These are phyloP conservation scores for Lactifluus subvellereus DNA, from an alignment of 768 basidiomycete genomes.

Conservation along the genomic window DNA sequence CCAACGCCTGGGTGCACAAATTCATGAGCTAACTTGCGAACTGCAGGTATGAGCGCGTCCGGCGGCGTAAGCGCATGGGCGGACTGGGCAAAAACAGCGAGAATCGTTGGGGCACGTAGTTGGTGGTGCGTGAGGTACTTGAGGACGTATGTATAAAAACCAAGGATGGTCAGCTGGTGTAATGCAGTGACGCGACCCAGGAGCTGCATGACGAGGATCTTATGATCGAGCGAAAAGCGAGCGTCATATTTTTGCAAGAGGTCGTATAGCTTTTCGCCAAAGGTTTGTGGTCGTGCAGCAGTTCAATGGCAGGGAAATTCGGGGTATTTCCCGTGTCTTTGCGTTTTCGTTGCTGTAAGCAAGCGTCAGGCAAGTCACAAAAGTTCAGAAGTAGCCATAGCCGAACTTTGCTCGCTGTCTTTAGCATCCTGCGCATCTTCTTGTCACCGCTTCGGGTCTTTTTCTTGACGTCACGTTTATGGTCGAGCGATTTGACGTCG, in stretches of 20 bases:
- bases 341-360: slow-evolving; percentile 34
- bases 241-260: slow-evolving; percentile 81
- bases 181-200: slow-evolving; percentile 91
- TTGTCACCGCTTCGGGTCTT: slow-evolving; percentile 84
- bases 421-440: slow-evolving; percentile 68
- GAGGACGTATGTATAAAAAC: slow-evolving; percentile 94
- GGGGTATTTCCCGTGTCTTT: slow-evolving; percentile 33
- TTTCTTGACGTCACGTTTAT: slow-evolving; percentile 89
- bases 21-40: slow-evolving; percentile 89
- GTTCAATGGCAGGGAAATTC: slow-evolving; percentile 90
- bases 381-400: background rate
- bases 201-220: slow-evolving; percentile 95
- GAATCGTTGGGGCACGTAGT: slow-evolving; percentile 85
- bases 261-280: slow-evolving; percentile 90
- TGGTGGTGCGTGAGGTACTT: slow-evolving; percentile 93
- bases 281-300: slow-evolving; percentile 92
- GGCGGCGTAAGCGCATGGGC: slow-evolving; percentile 95
- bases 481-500: slow-evolving; percentile 70
- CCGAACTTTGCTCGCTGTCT: slow-evolving; percentile 65
- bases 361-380: slow-evolving; percentile 8
- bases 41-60: slow-evolving; percentile 81
- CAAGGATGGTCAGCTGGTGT: slow-evolving; percentile 89
- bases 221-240: slow-evolving; percentile 94
- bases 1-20: slow-evolving; percentile 98
- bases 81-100: slow-evolving; percentile 90